Evolutionary conservation across 495 filamentous ascomycete genomes (phyloP), one percentile per base, ranked within the genome.

Genomic region (Apiosordaria backusii): DNA sequence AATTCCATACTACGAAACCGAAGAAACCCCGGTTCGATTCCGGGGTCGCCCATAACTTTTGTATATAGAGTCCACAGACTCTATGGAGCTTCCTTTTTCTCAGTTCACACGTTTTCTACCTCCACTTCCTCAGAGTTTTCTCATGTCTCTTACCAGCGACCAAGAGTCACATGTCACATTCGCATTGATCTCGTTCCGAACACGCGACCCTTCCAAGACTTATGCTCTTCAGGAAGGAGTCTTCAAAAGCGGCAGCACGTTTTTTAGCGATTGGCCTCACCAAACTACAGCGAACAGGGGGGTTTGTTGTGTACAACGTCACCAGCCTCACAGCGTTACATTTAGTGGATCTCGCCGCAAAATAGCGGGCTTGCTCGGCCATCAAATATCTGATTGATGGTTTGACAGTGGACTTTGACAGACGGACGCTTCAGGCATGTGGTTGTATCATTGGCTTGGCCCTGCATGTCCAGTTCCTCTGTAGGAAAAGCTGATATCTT

Each of bases 1-100:
- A 23, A 55, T 21, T 21, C n/a, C 52, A 55, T 13, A 55, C n/a
- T 55, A 23, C 52, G 52, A 45, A 50, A 19, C 67, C 68, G 68
- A 70, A 70, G 64, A 70, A 70, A 70, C 68, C 68, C 64, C 61
- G 64, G 68, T 70, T 70, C 68, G 68, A 70, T 70, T 70, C 68
- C 64, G 61, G 64, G 68, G 63, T 66, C 68, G 64, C 68, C 64
- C 68, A 70, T 45, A 55, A 2, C 6, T 55, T 23, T 45, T 55
- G 35, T 15, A n/a, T n/a, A n/a, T 45, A 7, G 10, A 15, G 3
- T 45, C 35, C 35, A 45, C 35, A 45, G 9, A 7, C 13, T n/a
- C n/a, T n/a, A n/a, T n/a, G 16, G 35, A 45, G 35, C 35, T 6
- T 45, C 4, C 9, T 45, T 45, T 13, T 45, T 45, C 35, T 45